A percentile compares a stretch with the other conserved stretches of the same genome.
Evolutionary conservation across 192 early-diverging fungal species (phyloP).

Genomic region (Tieghemiomyces parasiticus): DNA sequence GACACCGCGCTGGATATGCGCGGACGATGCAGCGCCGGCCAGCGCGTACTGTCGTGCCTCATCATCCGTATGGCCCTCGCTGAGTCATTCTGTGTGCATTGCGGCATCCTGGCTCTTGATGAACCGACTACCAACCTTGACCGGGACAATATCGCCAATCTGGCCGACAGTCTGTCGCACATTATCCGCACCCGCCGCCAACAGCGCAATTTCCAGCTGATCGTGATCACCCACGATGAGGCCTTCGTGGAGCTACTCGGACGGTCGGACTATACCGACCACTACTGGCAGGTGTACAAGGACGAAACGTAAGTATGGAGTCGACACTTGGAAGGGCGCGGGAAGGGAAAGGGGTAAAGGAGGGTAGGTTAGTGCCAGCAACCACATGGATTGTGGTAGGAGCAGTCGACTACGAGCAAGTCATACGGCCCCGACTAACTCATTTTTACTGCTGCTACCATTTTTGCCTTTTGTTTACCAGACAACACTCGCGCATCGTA

Average conservation of each 20-base stretch:
- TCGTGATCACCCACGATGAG: conserved; percentile 98
- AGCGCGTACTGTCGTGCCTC: conserved; percentile 90
- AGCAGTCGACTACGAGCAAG: no score
- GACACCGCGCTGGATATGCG: conserved; percentile 81
- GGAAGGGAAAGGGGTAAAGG: no score
- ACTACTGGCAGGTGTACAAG: conserved; percentile 81
- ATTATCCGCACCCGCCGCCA: conserved; percentile 65
- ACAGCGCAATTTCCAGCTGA: conserved; percentile 90
- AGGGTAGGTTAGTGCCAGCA: no score
- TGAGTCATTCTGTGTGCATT: conserved; percentile 84
- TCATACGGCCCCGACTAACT: no score
- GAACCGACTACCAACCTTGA: conserved; percentile 98
- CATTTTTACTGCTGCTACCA: no score
- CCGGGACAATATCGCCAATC: conserved; percentile 65
- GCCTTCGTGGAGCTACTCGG: conserved; percentile 79
- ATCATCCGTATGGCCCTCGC: conserved; percentile 93
- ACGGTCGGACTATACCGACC: conserved; percentile 60
- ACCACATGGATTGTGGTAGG: no score
- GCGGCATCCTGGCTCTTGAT: conserved; percentile 87
- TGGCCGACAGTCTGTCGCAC: conserved; percentile 61
- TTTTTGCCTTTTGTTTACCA: neutral
- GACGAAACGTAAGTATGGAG: conserved; percentile 44
- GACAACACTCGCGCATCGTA: neutral
- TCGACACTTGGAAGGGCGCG: no score
- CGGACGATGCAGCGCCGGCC: conserved; percentile 90